phyloP scores from a whole-genome alignment of 495 filamentous ascomycete species.

The Trichocladium antarcticum region DNA sequence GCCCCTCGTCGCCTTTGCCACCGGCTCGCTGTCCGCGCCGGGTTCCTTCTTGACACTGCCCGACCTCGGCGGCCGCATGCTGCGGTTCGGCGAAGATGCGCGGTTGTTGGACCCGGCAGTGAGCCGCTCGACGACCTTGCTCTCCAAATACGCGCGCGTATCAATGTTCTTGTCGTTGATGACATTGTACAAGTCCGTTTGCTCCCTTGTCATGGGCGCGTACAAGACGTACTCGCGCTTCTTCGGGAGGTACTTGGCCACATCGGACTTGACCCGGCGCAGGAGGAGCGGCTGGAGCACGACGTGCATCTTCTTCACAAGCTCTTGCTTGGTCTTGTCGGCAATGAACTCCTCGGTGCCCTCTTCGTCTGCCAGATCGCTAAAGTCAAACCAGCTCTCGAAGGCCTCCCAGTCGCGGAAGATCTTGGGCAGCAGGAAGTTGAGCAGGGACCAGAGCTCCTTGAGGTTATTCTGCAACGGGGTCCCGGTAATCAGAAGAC shows the following conservation, averaged over 20 bases:
- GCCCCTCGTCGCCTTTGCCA: constrained; percentile 8
- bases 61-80: constrained; percentile 30
- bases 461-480: constrained; percentile 92
- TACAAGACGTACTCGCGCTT: constrained; percentile 95
- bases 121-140: constrained; percentile 65
- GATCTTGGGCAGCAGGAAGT: constrained; percentile 85
- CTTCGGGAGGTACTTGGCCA: constrained; percentile 78
- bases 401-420: constrained; percentile 85
- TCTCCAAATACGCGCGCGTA: constrained; percentile 70
- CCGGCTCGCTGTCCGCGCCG: constrained; percentile 6
- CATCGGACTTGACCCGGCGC: constrained; percentile 82
- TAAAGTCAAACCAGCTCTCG: constrained; percentile 93
- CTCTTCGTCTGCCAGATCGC: constrained; percentile 63
- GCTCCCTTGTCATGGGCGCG: constrained; percentile 75
- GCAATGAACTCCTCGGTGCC: constrained; percentile 60
- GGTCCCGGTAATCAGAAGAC: constrained; percentile 88
- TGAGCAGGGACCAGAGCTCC: constrained; percentile 88
- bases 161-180: constrained; percentile 61
- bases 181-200: constrained; percentile 82
- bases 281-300: constrained; percentile 88
- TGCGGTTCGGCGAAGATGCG: constrained; percentile 24
- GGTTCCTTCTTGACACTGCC: constrained; percentile 22
- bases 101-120: constrained; percentile 34
- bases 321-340: constrained; percentile 67
- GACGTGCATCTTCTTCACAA: constrained; percentile 81